Evolutionary conservation across 1,284 basidiomycete species (phyloP).

Genomic region (Phlebopus sp.): DNA sequence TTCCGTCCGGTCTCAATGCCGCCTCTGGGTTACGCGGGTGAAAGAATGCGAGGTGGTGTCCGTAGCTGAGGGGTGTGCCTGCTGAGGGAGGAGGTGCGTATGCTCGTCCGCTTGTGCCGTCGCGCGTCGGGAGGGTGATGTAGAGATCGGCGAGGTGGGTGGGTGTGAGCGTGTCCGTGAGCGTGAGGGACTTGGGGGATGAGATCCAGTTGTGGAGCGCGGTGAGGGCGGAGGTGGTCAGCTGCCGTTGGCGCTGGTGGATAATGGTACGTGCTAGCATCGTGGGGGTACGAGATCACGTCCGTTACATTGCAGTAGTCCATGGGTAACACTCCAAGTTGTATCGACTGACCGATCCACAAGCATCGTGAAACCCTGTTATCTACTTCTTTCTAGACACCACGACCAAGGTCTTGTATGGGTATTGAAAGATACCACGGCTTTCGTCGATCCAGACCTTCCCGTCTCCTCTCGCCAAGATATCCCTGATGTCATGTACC

Average conservation of each 20-base stretch:
- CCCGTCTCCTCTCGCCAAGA: constrained; percentile 46
- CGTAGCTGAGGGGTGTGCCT: constrained; percentile 50
- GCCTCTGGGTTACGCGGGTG: constrained; percentile 61
- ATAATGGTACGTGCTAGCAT: too few species aligned
- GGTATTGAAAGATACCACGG: constrained; percentile 51
- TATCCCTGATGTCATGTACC: constrained; percentile 44
- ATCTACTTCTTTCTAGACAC: constrained; percentile 38
- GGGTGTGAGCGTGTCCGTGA: constrained; percentile 45
- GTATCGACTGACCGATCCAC: too few species aligned
- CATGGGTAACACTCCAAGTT: too few species aligned
- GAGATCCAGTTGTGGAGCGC: constrained; percentile 52
- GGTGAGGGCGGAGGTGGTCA: constrained; percentile 2
- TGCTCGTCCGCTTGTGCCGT: constrained; percentile 40
- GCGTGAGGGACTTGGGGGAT: constrained; percentile 39
- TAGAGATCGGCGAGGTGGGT: constrained; percentile 60
- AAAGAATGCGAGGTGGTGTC: constrained; percentile 76
- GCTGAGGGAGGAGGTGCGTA: constrained; percentile 36
- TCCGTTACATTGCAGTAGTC: too few species aligned
- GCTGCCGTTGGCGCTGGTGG: too few species aligned
- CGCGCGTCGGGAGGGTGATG: constrained; percentile 69
- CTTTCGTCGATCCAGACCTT: constrained; percentile 47
- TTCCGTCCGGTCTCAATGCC: constrained; percentile 65
- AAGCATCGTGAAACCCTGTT: too few species aligned
- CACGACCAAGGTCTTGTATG: constrained; percentile 50
- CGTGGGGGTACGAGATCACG: too few species aligned